Evolutionary conservation across 2,329 filamentous ascomycete species (phyloP), one percentile per base, ranked within the genome.

Genomic region (Xylariaceae sp.): DNA sequence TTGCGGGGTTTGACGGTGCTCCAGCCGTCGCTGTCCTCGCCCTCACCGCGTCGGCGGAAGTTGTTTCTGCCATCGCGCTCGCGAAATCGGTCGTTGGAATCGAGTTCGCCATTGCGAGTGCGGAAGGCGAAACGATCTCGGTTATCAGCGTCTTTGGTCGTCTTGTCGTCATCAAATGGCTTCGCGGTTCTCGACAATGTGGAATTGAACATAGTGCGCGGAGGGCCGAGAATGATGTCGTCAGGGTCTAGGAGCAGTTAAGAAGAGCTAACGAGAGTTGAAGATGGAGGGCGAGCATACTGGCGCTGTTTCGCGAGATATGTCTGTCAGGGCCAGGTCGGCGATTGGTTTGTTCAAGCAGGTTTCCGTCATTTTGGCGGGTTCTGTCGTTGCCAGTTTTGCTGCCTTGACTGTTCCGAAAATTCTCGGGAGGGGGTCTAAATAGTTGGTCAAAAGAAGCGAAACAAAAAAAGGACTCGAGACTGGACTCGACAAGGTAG

Each of bases 141-240:
- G 11, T 67, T 59, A 20, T 80, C 76, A 6, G 64, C 45, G 39
- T 80, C 77, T 55, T 77, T 81, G 20, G 61, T 50, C 3, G 68
- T 61, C 55, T 79, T 82, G 22, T 83, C 76, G 22, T 69, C 69
- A 40, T 80, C 78, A 40, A 73, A 67, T 12, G 69, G 67, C 48
- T 75, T 72, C 42, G 67, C 64, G 20, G 60, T 64, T 50, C 80
- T 75, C 42, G 50, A 55, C 23, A 79, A 72, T 47, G 86, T 87
- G 19, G 90, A 94, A 42, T 88, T 81, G 66, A 96, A 95, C 36
- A 82, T 81, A 37, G 82, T 88, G 65, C 88, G 87, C 2, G 90
- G 88, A 17, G 90, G 90, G 12, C 88, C 90, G 47, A 95, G 85
- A 47, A 93, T 78, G 47, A 94, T 86, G 53, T 94, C 89, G 58